phyloP scores from a whole-genome alignment of 441 rosid species.

The Syzygium malaccense region DNA sequence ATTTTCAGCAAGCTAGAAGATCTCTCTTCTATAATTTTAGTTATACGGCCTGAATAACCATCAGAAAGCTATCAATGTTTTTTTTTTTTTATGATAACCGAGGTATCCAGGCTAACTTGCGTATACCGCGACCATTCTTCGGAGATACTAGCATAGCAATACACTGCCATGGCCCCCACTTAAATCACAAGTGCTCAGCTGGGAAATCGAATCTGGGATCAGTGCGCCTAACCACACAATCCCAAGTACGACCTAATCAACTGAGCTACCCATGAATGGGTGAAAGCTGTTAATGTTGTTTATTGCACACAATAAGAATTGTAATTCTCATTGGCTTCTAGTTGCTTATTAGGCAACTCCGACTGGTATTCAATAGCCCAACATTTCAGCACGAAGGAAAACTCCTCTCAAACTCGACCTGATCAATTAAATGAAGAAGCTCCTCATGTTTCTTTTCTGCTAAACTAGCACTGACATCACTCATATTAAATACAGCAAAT shows the following conservation, averaged over 20 bases:
- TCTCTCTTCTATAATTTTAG: conserved; percentile 76
- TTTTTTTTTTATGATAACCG: too few species aligned
- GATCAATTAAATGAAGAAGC: conserved; percentile 72
- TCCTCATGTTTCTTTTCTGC: conserved; percentile 81
- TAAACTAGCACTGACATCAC: conserved; percentile 78
- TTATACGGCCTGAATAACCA: conserved; percentile 67
- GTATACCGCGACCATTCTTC: too few species aligned
- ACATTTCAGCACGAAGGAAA: conserved; percentile 65
- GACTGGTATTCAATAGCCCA: conserved; percentile 87
- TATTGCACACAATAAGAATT: conserved; percentile 64
- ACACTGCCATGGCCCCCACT: too few species aligned
- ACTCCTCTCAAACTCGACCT: conserved; percentile 76
- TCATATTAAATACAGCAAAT: conserved; percentile 51
- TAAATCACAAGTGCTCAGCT: too few species aligned
- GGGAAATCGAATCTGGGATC: too few species aligned
- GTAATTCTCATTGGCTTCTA: conserved; percentile 83
- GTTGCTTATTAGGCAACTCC: conserved; percentile 69
- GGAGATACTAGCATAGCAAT: too few species aligned
- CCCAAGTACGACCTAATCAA: too few species aligned
- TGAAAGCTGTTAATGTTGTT: conserved; percentile 78
- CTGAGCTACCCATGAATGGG: too few species aligned
- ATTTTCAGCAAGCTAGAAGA: conserved; percentile 68
- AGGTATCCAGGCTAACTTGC: too few species aligned
- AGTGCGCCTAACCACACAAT: too few species aligned
- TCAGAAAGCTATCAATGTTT: conserved; percentile 80